Conservation (phyloP, 1,284 basidiomycete genomes). For the Fistulina hepatica region DNA sequence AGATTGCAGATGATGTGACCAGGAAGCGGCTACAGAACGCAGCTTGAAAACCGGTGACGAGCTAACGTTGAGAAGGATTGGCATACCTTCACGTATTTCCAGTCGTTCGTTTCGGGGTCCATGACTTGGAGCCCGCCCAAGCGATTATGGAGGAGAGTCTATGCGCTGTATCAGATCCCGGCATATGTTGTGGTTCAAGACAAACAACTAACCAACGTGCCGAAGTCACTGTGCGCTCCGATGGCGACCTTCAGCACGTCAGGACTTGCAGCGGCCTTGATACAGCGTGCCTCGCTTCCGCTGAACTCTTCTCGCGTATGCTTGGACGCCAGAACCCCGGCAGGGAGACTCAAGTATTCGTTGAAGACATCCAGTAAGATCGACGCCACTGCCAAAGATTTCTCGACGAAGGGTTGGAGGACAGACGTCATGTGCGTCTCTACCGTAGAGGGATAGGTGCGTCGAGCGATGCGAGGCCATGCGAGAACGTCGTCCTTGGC, state of each 20-base stretch:
- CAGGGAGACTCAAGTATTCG: slow-evolving; percentile 32
- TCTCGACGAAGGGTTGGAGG: slow-evolving; percentile 34
- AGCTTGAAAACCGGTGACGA: too few species aligned
- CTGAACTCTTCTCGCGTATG: slow-evolving; percentile 31
- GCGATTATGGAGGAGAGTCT: slow-evolving; percentile 45
- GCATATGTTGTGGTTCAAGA: background rate
- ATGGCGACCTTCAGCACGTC: slow-evolving; percentile 22
- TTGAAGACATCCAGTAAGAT: slow-evolving; percentile 37
- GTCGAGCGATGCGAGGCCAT: slow-evolving; percentile 31
- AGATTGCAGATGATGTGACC: slow-evolving; percentile 47
- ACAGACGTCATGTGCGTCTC: slow-evolving; percentile 29
- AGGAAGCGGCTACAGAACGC: slow-evolving; percentile 37
- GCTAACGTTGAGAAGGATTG: too few species aligned
- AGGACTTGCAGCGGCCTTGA: slow-evolving; percentile 27
- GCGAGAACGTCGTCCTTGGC: slow-evolving; percentile 40
- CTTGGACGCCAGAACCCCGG: slow-evolving; percentile 29
- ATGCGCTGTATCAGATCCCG: background rate
- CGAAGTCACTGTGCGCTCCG: slow-evolving; percentile 38
- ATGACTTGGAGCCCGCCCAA: slow-evolving; percentile 54
- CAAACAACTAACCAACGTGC: slow-evolving; percentile 26
- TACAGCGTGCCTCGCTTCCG: slow-evolving; percentile 39
- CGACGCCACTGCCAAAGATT: slow-evolving; percentile 34
- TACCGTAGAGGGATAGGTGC: slow-evolving; percentile 35
- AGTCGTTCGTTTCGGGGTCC: slow-evolving; percentile 35
- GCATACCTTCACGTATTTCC: slow-evolving; percentile 44